These are phyloP conservation scores for Plasmodium blacklocki DNA, from an alignment of 169 alveolate species.

Conservation along the genomic window DNA sequence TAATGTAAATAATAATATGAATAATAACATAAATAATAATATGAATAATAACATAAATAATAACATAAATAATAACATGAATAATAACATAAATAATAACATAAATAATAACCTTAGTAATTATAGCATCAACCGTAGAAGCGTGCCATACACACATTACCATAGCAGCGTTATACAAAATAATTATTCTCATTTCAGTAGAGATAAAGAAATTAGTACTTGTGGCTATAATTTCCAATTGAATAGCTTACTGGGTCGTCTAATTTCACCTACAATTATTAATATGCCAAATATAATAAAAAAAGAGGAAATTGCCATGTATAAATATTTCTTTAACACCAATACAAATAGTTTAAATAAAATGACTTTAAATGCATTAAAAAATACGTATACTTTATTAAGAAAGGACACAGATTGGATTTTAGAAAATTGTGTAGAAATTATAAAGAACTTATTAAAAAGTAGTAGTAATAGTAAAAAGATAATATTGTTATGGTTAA, in stretches of 20 bases:
- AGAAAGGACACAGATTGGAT: conserved; percentile 78
- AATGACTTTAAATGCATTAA: conserved; percentile 52
- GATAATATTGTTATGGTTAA: conserved; percentile 77
- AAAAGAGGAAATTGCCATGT: conserved; percentile 77
- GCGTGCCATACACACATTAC: background rate
- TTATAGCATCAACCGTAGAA: background rate
- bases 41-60: background rate
- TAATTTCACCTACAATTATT: conserved; percentile 76
- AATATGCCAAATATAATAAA: conserved; percentile 80
- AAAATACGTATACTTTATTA: conserved; percentile 56
- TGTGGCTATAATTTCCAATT: conserved; percentile 78
- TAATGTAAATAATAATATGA: background rate
- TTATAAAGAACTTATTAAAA: conserved; percentile 76
- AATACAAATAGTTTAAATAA: conserved; percentile 56
- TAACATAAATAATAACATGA: background rate
- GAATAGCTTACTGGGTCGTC: conserved; percentile 78
- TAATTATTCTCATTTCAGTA: background rate
- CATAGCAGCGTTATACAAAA: too few relatives aligned
- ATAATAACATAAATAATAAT: background rate
- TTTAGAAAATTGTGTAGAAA: conserved; percentile 77
- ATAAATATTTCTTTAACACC: conserved; percentile 60
- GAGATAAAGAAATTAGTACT: conserved; percentile 38
- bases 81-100: background rate
- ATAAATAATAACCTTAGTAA: background rate
- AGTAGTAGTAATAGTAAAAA: conserved; percentile 77